A percentile compares a stretch with the other conserved stretches of the same genome.
These are phyloP conservation scores for Pythium sp. DNA, from an alignment of 352 stramenopile species.

Conservation along the genomic window DNA sequence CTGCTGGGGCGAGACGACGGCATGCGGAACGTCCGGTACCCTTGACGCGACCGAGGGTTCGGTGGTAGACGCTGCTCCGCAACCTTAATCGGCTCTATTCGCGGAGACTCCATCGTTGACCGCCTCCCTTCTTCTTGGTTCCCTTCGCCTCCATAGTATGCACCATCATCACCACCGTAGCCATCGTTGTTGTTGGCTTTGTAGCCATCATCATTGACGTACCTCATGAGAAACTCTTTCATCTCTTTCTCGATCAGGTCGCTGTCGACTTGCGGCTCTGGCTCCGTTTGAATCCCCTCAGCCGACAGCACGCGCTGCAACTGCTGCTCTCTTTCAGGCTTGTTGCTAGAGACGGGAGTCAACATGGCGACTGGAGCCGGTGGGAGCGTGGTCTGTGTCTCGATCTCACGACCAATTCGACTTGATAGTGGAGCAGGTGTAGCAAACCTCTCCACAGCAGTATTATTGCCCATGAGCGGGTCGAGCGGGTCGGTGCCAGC, in stretches of 20 bases:
- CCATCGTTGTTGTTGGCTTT: not conserved
- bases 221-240: conserved; percentile 45
- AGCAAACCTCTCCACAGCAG: not conserved
- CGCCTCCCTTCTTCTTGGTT: conserved; percentile 16
- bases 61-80: conserved; percentile 51
- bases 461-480: conserved; percentile 30
- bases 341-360: not conserved
- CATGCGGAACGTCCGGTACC: conserved; percentile 55
- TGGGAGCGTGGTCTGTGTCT: conserved; percentile 48
- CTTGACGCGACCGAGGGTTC: conserved; percentile 38
- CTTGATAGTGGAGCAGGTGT: not conserved
- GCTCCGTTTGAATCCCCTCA: not conserved
- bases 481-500: conserved; percentile 56
- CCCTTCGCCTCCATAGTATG: conserved; percentile 1
- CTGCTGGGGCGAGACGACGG: conserved; percentile 23
- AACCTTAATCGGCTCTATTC: conserved; percentile 40
- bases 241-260: conserved; percentile 50
- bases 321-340: not conserved
- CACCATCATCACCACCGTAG: not conserved
- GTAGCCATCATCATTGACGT: conserved; percentile 15
- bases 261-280: conserved; percentile 31
- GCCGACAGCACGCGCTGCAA: not conserved
- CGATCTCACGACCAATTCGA: conserved; percentile 31
- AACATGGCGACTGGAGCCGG: conserved; percentile 28
- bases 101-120: conserved; percentile 35